Base-by-base conservation (phyloP, 768 basidiomycete genomes). In the Phaeotremella skinneri region DNA sequence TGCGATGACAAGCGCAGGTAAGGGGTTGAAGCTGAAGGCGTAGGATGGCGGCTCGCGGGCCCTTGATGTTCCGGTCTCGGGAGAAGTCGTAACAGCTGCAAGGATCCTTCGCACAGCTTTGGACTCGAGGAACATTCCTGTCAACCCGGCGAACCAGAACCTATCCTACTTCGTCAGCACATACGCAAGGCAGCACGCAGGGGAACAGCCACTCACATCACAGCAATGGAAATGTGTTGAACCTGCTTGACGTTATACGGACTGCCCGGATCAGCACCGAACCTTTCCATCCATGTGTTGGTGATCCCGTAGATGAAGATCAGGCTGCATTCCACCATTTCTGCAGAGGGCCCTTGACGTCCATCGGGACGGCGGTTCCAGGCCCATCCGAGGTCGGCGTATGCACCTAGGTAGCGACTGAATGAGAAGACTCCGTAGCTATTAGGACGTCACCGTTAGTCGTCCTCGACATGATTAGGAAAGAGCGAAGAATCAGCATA, bases 221-320 rank as follows among this genome's bases (percentile, higher is more conserved):
- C 65, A 14, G 93, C 93, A 63, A 98, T 96, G 55, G 87, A 84
- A 55, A 94, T 93, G 68, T 97, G 94, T 70, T 98, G 91, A 16
- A 96, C 84, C 72, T 96, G 84, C 76, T 91, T 94, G 25, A 91
- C 88, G 1, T 89, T 88, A 78, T 83, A 94, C 14, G 92, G 89
- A 70, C 87, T 86, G 14, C 89, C 90, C 0, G 87, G 78, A 16
- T 82, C 78, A 0, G 86, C 89, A 2, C 92, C 93, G 64, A 94
- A 89, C 41, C 94, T 84, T 78, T 98, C 94, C 89, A 97, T 91
- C 90, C 91, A 98, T 16, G 88, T 91, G 73, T 98, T 94, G 42
- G 90, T 87, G 31, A 84, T 81, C 6, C 93, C 93, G 72, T 97
- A 98, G 0, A 85, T 31, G 78, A 93, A 93, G 68, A 97, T 92